Conservation (phyloP, 768 basidiomycete genomes). For the Termitomyces sp. region DNA sequence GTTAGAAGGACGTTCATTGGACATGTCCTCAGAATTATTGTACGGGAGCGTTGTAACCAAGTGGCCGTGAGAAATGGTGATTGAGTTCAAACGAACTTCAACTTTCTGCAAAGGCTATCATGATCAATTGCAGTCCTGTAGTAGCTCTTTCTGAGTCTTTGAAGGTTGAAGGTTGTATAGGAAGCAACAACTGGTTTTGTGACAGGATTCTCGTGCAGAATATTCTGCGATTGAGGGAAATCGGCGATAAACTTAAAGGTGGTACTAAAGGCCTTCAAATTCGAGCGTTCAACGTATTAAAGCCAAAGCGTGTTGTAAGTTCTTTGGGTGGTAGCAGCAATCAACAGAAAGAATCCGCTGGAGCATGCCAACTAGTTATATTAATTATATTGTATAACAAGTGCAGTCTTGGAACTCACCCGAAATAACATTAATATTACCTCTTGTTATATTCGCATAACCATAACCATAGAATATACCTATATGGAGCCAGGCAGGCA, state of each 20-base stretch:
- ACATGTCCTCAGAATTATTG: too few species aligned
- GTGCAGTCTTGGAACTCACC: background rate
- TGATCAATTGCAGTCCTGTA: too few species aligned
- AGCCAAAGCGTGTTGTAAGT: background rate
- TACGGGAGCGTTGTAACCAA: too few species aligned
- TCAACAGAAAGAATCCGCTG: background rate
- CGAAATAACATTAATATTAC: background rate
- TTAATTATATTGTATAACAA: background rate
- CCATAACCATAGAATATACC: background rate
- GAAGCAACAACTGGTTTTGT: background rate
- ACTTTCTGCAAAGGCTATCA: too few species aligned
- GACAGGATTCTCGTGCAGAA: background rate
- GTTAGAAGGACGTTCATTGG: too few species aligned
- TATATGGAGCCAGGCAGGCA: background rate
- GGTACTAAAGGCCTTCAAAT: background rate
- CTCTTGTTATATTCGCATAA: background rate
- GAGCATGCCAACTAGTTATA: background rate
- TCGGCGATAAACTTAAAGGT: background rate
- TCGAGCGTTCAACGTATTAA: too few species aligned
- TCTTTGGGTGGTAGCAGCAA: background rate
- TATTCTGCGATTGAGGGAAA: background rate
- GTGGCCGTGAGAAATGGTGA: too few species aligned
- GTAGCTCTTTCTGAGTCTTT: too few species aligned
- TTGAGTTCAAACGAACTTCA: too few species aligned
- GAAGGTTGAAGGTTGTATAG: background rate